Evolutionary conservation across 768 basidiomycete genomes (phyloP).

Genomic region (Leccinellum luteum): DNA sequence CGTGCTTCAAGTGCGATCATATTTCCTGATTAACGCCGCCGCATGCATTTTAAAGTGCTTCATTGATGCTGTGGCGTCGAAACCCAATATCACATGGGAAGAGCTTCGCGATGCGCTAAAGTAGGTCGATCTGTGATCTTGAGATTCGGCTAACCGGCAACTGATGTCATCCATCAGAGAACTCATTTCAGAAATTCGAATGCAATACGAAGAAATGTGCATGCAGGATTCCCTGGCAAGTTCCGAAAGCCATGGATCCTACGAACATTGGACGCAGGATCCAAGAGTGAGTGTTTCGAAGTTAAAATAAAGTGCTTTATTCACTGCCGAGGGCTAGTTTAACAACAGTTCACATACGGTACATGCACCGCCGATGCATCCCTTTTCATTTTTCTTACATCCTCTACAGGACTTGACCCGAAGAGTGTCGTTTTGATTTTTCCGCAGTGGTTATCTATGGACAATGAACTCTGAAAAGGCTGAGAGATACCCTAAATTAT

Average conservation of each 20-base stretch:
- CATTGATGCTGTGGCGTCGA: conserved; percentile 9
- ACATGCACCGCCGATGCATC: neutral
- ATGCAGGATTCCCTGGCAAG: neutral
- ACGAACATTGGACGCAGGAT: conserved; percentile 10
- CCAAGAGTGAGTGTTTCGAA: conserved; percentile 21
- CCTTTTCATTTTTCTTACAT: neutral
- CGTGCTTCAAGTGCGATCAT: neutral
- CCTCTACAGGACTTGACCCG: conserved; percentile 12
- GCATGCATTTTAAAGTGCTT: conserved; percentile 19
- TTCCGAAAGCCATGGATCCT: neutral
- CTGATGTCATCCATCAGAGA: conserved; percentile 4
- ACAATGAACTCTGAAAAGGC: neutral
- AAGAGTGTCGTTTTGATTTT: conserved; percentile 8
- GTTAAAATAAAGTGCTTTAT: neutral
- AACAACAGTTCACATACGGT: conserved; percentile 11
- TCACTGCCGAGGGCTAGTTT: conserved; percentile 5
- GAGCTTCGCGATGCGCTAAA: conserved; percentile 18
- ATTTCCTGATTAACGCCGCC: neutral
- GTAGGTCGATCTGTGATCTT: conserved; percentile 5
- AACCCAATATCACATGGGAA: conserved; percentile 16
- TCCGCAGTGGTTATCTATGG: neutral
- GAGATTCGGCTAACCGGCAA: neutral
- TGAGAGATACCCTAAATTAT: neutral
- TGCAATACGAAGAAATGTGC: conserved; percentile 7
- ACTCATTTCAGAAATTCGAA: conserved; percentile 13